phyloP scores from a whole-genome alignment of 768 basidiomycete genomes.

The Pleurotus platypus region DNA sequence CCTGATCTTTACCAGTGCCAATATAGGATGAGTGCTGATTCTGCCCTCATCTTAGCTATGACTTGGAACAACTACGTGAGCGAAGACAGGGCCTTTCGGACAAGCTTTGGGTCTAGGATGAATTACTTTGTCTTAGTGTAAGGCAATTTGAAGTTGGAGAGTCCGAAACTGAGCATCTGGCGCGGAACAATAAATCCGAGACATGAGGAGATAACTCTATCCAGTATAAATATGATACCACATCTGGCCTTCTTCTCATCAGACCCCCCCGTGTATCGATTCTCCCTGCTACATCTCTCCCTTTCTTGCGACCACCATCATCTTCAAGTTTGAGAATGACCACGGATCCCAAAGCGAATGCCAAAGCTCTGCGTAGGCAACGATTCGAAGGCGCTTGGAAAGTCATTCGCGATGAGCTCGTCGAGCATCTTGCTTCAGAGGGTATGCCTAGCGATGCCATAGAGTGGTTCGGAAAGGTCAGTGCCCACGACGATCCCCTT shows the following conservation, averaged over 20 bases:
- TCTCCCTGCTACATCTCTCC: not conserved
- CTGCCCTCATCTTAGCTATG: no score
- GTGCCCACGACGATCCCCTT: constrained; percentile 18
- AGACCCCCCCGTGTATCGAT: not conserved
- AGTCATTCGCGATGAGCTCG: constrained; percentile 71
- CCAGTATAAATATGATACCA: constrained; percentile 5
- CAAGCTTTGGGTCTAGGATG: no score
- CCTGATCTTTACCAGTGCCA: no score
- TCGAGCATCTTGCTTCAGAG: constrained; percentile 61
- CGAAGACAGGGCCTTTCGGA: no score
- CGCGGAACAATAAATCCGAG: constrained; percentile 6
- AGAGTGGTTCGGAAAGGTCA: constrained; percentile 80
- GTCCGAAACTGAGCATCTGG: no score
- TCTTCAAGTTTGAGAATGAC: not conserved
- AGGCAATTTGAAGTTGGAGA: no score
- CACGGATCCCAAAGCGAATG: constrained; percentile 1
- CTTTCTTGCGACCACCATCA: not conserved
- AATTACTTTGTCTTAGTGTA: no score
- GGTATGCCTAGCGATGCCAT: constrained; percentile 83
- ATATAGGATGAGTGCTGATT: no score
- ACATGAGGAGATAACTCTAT: constrained; percentile 3
- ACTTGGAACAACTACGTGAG: no score
- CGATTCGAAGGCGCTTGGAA: constrained; percentile 75
- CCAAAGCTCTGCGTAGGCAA: constrained; percentile 44
- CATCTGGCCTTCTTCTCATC: not conserved